Percentiles rank a stretch among this genome's conserved stretches.
Conservation (phyloP, 2,329 filamentous ascomycete genomes). For the Arthroderma sp. region DNA sequence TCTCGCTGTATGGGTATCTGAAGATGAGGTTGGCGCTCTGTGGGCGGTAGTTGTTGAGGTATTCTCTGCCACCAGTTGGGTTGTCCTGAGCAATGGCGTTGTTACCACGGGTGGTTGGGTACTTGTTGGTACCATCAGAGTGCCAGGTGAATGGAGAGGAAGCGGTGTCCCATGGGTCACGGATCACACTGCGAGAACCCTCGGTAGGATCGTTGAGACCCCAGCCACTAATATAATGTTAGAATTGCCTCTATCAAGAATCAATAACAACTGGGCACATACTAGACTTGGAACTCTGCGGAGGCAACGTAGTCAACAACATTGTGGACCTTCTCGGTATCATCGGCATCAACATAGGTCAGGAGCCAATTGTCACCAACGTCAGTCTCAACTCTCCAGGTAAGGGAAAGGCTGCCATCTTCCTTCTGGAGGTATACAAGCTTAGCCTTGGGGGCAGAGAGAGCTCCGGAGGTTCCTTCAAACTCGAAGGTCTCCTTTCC, state of each 20-base stretch:
- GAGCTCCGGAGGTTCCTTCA: constrained; percentile 11
- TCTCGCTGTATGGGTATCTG: constrained; percentile 8
- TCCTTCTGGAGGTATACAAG: constrained; percentile 12
- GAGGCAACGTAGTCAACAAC: constrained; percentile 12
- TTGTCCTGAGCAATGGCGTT: constrained; percentile 13
- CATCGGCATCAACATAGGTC: constrained; percentile 12
- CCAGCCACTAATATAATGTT: constrained; percentile 6
- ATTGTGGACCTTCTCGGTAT: constrained; percentile 9
- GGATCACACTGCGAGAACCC: constrained; percentile 3
- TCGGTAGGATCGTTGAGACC: constrained; percentile 12
- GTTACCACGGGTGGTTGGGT: constrained; percentile 12
- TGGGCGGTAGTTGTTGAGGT: constrained; percentile 14
- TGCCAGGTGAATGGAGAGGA: constrained; percentile 10
- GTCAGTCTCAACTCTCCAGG: constrained; percentile 13
- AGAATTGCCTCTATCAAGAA: neutral
- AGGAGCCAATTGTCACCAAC: constrained; percentile 13
- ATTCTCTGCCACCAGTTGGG: constrained; percentile 9
- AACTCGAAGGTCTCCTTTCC: constrained; percentile 10
- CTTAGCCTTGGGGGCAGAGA: constrained; percentile 10
- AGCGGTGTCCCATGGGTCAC: constrained; percentile 10
- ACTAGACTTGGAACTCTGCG: constrained; percentile 11
- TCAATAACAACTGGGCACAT: neutral
- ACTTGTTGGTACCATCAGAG: constrained; percentile 8
- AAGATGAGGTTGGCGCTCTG: constrained; percentile 8
- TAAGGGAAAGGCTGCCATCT: constrained; percentile 10